Evolutionary conservation across 371 early-diverging fungal species (phyloP), one percentile per base, ranked within the genome.

Genomic region (Lichtheimia hyalospora): DNA sequence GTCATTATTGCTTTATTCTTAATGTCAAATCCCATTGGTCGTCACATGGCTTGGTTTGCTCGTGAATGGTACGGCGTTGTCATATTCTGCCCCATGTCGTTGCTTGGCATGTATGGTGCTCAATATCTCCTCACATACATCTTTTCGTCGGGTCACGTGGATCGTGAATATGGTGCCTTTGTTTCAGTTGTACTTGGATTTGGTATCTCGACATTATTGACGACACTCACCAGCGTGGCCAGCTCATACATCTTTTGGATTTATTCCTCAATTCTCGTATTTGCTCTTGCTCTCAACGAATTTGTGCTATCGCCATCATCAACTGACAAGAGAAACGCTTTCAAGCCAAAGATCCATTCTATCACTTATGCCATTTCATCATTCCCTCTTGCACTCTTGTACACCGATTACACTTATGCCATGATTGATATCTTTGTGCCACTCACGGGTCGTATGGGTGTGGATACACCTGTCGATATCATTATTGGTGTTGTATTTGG

Each of bases 361-460:
- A 39, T 50, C 14, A 71, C 80, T 2, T 88, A 88, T 66, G 58
- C 77, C 14, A 15, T 84, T 18, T 67, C 66, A 16, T 57, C 71
- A 10, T 52, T 76, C 10, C 59, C 75, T 1, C 71, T 85, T 3
- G 69, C 79, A 0, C 61, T 77, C 20, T 55, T 85, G 39, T 81
- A 81, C 58, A 73, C 75, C 12, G 82, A 77, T 41, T 71, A 78
- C 41, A 65, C 73, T 12, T 80, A 73, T 60, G 77, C 82, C 16
- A 57, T 85, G 57, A 68, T 88, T 23, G 83, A 87, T 57, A 74
- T 89, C 16, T 87, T 91, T 75, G 88, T 91, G 3, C 92, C 92
- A 0, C 68, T 91, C 57, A 85, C 89, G 0, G 92, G 90, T 5
- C 84, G 92, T 41, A 86, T 87, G 69, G 92, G 92, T 21, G 75